Base-by-base conservation (phyloP, 1,284 basidiomycete species). In the Moniliophthora roreri region DNA sequence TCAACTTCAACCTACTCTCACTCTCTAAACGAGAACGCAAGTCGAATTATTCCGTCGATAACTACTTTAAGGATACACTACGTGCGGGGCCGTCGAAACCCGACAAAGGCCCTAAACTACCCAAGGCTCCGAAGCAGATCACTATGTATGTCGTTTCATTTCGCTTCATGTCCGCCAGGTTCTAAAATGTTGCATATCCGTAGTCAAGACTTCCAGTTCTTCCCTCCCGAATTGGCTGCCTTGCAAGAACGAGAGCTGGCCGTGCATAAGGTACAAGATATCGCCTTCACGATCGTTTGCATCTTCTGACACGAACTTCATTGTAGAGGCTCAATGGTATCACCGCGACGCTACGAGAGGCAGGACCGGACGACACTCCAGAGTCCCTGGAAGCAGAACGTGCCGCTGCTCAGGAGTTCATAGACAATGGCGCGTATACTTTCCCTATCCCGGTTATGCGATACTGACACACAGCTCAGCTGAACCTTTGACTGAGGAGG, bases 201-300 rank as follows among this genome's bases (percentile, higher is more conserved):
- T 60, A 95, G 93, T 60, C 89, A 96, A 73, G 96, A 98, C 68
- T 98, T 95, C 80, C 96, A 99, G 66, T 99, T 99, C 79, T 98
- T 93, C 76, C 91, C 95, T 2, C 81, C 87, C 0, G 79, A 89
- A 45, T 74, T 99, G 8, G 79, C 85, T 9, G 88, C 89, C 63
- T 75, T 98, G 42, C 95, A 98, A 68, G 92, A 97, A 63, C 84
- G 88, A 53, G 97, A 98, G 69, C 75, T 89, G 28, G 87, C 89
- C 4, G 89, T 87, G 16, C 87, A 89, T 70, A 89, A 89, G 75
- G 91, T 87, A n/a, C n/a, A n/a, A n/a, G n/a, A n/a, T n/a, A n/a
- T n/a, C n/a, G n/a, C n/a, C n/a, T n/a, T n/a, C n/a, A n/a, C n/a
- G n/a, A n/a, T n/a, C 39, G 45, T 35, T 26, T 24, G 13, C 49